Evolutionary conservation across 2,329 filamentous ascomycete genomes (phyloP).

Genomic region (Verticillium dahliae): DNA sequence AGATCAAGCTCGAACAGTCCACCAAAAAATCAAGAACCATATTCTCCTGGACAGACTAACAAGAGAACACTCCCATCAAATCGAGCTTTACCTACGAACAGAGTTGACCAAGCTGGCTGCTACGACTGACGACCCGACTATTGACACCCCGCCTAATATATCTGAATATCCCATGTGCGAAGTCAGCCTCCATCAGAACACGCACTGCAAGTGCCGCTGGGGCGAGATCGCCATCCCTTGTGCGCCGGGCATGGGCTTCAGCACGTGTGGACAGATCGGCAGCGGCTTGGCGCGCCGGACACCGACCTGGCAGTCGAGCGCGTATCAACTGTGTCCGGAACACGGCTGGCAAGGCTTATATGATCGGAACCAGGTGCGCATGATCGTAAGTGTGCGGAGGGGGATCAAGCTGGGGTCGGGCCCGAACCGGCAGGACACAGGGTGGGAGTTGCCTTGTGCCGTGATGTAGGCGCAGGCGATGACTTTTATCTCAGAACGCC

Average conservation of each 20-base stretch:
- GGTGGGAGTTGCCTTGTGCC: slow-evolving; percentile 27
- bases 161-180: slow-evolving; percentile 33
- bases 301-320: slow-evolving; percentile 27
- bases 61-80: not conserved
- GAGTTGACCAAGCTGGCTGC: too few relatives aligned
- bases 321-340: slow-evolving; percentile 30
- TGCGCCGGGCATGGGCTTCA: slow-evolving; percentile 42
- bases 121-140: not conserved
- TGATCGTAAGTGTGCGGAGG: slow-evolving; percentile 35
- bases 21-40: not conserved
- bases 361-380: slow-evolving; percentile 39
- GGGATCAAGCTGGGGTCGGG: slow-evolving; percentile 43
- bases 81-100: too few relatives aligned
- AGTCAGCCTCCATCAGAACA: slow-evolving; percentile 40
- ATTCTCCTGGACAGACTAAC: not conserved
- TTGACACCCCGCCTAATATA: not conserved
- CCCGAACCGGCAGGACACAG: slow-evolving; percentile 27
- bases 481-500: not conserved
- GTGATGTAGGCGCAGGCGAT: slow-evolving; percentile 26
- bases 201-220: slow-evolving; percentile 46
- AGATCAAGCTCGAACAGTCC: too few relatives aligned
- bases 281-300: slow-evolving; percentile 22
- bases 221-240: slow-evolving; percentile 39
- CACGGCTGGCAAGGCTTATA: slow-evolving; percentile 34
- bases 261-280: slow-evolving; percentile 34